phyloP scores from a whole-genome alignment of 345 rosid species.

The Lenwebbia sp. region DNA sequence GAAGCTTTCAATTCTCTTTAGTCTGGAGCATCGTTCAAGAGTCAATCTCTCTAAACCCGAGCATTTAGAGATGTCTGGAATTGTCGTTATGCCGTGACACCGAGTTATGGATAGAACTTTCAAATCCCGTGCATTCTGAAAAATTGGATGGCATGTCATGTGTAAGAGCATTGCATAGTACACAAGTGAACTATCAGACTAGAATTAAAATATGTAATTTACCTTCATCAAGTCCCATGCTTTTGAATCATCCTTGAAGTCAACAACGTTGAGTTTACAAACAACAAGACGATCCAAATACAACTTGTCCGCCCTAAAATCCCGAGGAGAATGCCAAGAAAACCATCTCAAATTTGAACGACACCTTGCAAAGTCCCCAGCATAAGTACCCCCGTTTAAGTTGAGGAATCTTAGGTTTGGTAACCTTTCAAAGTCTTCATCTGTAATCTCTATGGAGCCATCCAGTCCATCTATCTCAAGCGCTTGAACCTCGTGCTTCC shows the following conservation, averaged over 20 bases:
- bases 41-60: not conserved
- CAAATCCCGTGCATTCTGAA: not conserved
- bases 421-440: not conserved
- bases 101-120: not conserved
- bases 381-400: not conserved
- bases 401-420: not conserved
- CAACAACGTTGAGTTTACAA: not conserved
- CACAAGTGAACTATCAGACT: fast-evolving
- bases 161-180: not conserved
- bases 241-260: not conserved
- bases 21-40: fast-evolving
- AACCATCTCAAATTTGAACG: not conserved
- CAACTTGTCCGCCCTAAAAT: fast-evolving
- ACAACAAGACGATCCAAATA: not conserved
- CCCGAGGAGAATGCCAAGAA: not conserved
- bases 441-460: not conserved
- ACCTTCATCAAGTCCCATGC: not conserved
- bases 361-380: not conserved
- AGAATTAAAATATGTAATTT: not conserved
- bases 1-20: not conserved
- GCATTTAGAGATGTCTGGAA: fast-evolving
- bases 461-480: fast-evolving
- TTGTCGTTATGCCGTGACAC: not conserved
- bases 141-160: fast-evolving
- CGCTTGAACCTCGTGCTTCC: not conserved